Evolutionary conservation across 1,139 yeast species (phyloP), one percentile per base, ranked within the genome.

Genomic region (Taiozyma sp.): DNA sequence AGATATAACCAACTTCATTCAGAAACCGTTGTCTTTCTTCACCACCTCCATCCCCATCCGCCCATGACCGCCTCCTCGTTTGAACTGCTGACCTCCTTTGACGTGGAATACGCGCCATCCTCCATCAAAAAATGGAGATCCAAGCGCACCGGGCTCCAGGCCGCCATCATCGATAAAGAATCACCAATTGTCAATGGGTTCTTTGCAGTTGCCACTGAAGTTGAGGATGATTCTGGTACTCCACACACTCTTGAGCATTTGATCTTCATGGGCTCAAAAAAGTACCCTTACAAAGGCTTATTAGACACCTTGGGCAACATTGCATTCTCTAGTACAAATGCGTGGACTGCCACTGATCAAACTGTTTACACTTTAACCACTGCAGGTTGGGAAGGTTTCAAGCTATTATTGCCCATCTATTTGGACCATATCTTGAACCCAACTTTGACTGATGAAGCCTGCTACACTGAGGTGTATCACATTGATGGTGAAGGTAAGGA

Each of bases 351-450:
- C 1, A 88, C 93, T 4, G 99, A 95, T 68, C 96, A 90, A 65
- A 95, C 99, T 0, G 97, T 91, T 2, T 95, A 93, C 64, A 90
- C 97, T 1, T 74, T 95, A 51, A 80, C 87, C 10, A 84, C 96
- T 43, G 98, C 98, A 0, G 99, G 99, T 8, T 92, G 97, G 97
- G 91, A 88, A 51, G 99, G 98, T 0, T 95, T 95, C 69, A 81
- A 80, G 51, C 77, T 84, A 51, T 71, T 95, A 43, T 75, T 95
- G 44, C 99, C 99, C 0, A 84, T 91, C 2, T 95, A 93, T 65
- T 72, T 95, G 60, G 98, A 95, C 63, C 99, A 93, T 65, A 70
- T 95, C 41, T 68, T 92, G 48, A 69, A 83, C 59, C 98, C 99
- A 1, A 89, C 96, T 0, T 71, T 95, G 52, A 87, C 96, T 0